Evolutionary conservation across 164 flowering plant genomes (phyloP), one percentile per base, ranked within the genome.

Genomic region (Platanus orientalis): DNA sequence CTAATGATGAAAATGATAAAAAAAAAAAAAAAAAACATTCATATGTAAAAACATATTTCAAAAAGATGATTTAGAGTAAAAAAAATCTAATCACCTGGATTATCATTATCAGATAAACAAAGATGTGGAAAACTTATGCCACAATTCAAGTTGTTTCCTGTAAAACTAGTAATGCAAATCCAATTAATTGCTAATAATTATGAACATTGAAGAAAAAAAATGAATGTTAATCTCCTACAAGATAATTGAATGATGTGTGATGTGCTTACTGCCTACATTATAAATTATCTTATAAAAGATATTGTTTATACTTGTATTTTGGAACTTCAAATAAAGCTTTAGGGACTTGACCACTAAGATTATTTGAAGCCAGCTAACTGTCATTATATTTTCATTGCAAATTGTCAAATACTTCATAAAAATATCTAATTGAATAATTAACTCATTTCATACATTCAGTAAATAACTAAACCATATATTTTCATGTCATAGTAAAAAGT

Each of bases 301-400:
- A 54, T 5, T 16, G 51, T 32, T 30, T 81, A 58, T 90, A 93
- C 98, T 93, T 90, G 81, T 83, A 84, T 58, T 75, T 79, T 29
- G 80, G 32, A 62, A 87, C 71, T 69, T 76, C 75, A 63, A 86
- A 88, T 66, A 93, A 71, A 6, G 45, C 69, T 40, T 70, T 74
- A 52, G 96, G 98, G 62, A 92, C 65, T 57, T 57, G 72, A 53
- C 98, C 98, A 21, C 75, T 82, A 32, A 93, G 87, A 67, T 75
- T 25, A 71, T 93, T 93, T 36, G 83, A 88, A 71, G 65, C 87
- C 25, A 93, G 88, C 74, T 71, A 83, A 54, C 98, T 93, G 96
- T 77, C 76, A 74, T 66, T 44, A 61, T 23, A 69, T 20, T 45
- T 32, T 14, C 42, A 66, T 17, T n/a, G 17, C 21, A 45, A n/a